Base-by-base conservation (phyloP, 2,329 filamentous ascomycete species). In the Parastagonospora avenae region DNA sequence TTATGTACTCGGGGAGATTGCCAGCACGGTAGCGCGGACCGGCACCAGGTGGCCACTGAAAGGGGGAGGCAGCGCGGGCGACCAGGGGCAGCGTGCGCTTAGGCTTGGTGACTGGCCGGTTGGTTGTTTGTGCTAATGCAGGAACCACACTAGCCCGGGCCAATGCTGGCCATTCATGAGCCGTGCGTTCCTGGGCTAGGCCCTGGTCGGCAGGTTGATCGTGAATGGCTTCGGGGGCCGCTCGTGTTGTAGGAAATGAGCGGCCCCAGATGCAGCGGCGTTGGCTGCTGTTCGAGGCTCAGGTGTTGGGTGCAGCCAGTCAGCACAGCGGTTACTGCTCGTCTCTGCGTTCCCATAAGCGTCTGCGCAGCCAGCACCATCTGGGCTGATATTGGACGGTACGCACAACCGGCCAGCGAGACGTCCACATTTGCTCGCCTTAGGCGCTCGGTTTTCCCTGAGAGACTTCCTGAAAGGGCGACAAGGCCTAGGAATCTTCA, bases 1-100 rank as follows among this genome's bases (percentile, higher is more conserved):
- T 73, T 74, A 72, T 73, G 67, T 73, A 74, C 47, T 54, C 28
- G 56, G 62, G 69, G 72, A 74, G 68, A 74, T 74, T 74, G 58
- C 61, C 51, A 58, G 64, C 59, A 59, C 62, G 58, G 66, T 70
- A 70, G 68, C 64, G 65, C 62, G 59, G 66, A 60, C 66, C 62
- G 66, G 56, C 59, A 62, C 59, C 62, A 66, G 54, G 46, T 68
- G 68, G 60, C 67, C 62, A 70, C 54, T 63, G 62, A 62, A 67
- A 68, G 62, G 63, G 62, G 63, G 59, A 50, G 50, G 53, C 50
- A 62, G 57, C 49, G 58, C 54, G 48, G 62, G 58, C 59, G 60
- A 52, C 61, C 38, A 63, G 66, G 68, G 67, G 68, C 32, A 40
- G 42, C 46, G 39, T 50, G 50, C 51, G 55, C 62, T 55, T 51